phyloP scores from a whole-genome alignment of 2,329 filamentous ascomycete species.

The Diplodia sapinea region DNA sequence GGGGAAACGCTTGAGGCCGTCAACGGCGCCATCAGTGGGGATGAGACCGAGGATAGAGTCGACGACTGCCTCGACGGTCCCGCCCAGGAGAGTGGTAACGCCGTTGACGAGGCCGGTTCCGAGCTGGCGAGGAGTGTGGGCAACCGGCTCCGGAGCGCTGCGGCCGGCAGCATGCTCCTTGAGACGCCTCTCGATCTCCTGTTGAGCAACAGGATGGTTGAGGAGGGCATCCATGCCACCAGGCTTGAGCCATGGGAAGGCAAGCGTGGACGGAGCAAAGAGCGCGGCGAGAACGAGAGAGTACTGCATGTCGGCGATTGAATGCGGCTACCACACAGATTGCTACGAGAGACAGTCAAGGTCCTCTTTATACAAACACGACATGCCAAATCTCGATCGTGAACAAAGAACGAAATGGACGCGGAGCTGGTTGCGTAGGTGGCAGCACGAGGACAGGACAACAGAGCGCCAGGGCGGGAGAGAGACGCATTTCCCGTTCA shows the following conservation, averaged over 20 bases:
- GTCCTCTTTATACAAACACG: neutral
- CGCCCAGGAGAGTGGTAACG: conserved; percentile 24
- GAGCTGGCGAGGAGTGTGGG: conserved; percentile 20
- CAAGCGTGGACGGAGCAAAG: conserved; percentile 30
- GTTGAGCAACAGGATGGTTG: conserved; percentile 35
- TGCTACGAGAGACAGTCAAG: neutral
- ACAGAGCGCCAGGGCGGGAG: neutral
- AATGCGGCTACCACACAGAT: neutral
- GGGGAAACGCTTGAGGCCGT: conserved; percentile 35
- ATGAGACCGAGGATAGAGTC: conserved; percentile 35
- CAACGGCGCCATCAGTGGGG: conserved; percentile 34
- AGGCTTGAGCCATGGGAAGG: conserved; percentile 35
- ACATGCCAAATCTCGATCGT: neutral
- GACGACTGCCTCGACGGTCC: conserved; percentile 32
- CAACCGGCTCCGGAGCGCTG: neutral
- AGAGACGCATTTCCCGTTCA: neutral
- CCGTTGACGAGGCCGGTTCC: conserved; percentile 31
- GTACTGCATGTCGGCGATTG: conserved; percentile 30
- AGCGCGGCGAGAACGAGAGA: conserved; percentile 29
- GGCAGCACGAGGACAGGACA: neutral
- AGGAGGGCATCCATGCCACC: conserved; percentile 35
- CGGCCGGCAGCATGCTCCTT: conserved; percentile 20
- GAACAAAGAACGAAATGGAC: neutral
- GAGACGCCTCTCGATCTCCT: conserved; percentile 32
- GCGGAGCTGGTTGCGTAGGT: neutral